These are phyloP conservation scores for Lipomyces kockii DNA, from an alignment of 805 yeast genomes.

Conservation along the genomic window DNA sequence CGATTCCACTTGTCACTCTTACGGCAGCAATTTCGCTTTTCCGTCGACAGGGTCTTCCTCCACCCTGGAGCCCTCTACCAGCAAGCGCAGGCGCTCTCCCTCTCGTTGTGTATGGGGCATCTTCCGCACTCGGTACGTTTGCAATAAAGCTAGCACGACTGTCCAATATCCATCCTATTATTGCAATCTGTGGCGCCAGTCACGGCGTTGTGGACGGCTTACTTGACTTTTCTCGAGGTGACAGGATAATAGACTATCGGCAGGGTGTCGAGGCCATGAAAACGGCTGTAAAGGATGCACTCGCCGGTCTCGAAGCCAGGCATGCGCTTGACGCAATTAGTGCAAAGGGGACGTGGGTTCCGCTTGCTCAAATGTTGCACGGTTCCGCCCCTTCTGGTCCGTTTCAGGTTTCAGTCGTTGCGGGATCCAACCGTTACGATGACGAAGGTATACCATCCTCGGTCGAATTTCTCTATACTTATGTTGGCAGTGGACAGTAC, in stretches of 20 bases:
- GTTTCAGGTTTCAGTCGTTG: constrained; percentile 3
- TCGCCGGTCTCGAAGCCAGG: background rate
- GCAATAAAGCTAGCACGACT: constrained; percentile 22
- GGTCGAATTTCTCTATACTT: background rate
- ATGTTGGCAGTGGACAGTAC: background rate
- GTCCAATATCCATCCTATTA: constrained; percentile 18
- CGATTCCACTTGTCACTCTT: constrained; percentile 15
- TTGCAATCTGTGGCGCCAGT: constrained; percentile 18
- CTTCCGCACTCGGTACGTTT: constrained; percentile 18
- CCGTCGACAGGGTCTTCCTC: background rate
- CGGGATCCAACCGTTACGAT: background rate
- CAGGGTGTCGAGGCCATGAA: constrained; percentile 2
- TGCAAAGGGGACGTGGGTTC: background rate
- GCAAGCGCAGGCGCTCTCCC: constrained; percentile 3
- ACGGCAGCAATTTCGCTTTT: constrained; percentile 14
- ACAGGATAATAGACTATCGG: constrained; percentile 22
- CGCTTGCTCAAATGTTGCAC: background rate
- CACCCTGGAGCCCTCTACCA: background rate
- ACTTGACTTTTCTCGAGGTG: constrained; percentile 16
- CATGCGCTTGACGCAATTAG: constrained; percentile 17
- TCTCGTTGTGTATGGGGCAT: constrained; percentile 15
- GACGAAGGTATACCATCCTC: background rate
- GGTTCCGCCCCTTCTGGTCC: constrained; percentile 1
- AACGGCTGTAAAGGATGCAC: constrained; percentile 6
- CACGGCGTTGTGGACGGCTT: background rate